phyloP scores from a whole-genome alignment of 179 eudicot species.

The Corrigiola litoralis region DNA sequence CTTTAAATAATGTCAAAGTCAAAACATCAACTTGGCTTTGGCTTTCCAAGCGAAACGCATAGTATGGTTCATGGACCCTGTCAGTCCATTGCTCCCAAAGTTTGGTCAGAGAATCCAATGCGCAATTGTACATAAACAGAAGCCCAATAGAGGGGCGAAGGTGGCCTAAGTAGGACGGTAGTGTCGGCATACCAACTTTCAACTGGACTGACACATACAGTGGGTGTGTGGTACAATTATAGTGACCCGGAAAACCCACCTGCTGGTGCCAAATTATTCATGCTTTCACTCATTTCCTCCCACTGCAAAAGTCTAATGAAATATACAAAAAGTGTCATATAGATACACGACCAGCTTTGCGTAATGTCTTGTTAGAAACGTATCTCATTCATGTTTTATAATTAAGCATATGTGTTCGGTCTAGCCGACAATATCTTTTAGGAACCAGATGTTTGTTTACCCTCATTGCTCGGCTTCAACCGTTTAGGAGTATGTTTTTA shows the following conservation, averaged over 20 bases:
- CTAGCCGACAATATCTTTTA: too few relatives aligned
- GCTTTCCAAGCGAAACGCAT: too few relatives aligned
- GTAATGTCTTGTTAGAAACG: too few relatives aligned
- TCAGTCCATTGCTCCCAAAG: neutral
- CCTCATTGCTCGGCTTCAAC: too few relatives aligned
- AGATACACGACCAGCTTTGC: too few relatives aligned
- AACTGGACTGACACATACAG: slow-evolving; percentile 8
- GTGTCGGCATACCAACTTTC: slow-evolving; percentile 19
- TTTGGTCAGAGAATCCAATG: slow-evolving; percentile 16
- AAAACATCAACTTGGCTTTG: too few relatives aligned
- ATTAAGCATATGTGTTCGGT: too few relatives aligned
- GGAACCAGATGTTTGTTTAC: too few relatives aligned
- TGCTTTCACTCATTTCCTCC: neutral
- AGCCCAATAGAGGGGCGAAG: slow-evolving; percentile 12
- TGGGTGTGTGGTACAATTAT: slow-evolving; percentile 13
- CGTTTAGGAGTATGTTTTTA: too few relatives aligned
- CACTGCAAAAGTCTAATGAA: neutral
- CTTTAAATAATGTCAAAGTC: too few relatives aligned
- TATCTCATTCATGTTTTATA: too few relatives aligned
- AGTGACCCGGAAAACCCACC: neutral
- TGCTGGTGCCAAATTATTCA: neutral
- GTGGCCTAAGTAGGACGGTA: slow-evolving; percentile 17
- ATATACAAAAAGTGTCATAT: neutral
- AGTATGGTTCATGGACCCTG: slow-evolving; percentile 11
- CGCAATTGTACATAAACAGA: neutral